Evolutionary conservation across 2,329 filamentous ascomycete genomes (phyloP).

Genomic region (Epichloe aotearoae): DNA sequence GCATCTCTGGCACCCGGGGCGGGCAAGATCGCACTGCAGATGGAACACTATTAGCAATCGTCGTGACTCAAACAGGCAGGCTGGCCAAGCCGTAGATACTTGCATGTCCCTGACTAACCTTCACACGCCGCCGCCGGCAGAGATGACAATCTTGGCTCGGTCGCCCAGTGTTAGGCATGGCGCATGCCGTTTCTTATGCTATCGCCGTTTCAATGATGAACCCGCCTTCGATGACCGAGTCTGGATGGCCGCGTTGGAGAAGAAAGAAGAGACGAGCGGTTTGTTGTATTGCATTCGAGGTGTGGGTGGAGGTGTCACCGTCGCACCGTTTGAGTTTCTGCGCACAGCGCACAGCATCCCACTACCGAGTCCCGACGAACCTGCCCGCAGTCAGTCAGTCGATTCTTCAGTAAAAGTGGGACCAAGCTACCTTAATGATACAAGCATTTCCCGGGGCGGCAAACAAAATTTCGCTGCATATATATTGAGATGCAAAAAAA

Average conservation of each 20-base stretch:
- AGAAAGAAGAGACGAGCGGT: background rate
- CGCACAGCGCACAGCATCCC: too few species aligned
- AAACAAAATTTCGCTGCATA: too few species aligned
- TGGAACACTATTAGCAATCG: too few species aligned
- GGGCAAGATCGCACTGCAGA: slow-evolving; percentile 25
- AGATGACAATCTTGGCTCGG: slow-evolving; percentile 29
- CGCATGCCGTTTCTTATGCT: background rate
- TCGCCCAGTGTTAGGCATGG: slow-evolving; percentile 28
- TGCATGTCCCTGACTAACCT: slow-evolving; percentile 16
- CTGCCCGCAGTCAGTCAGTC: too few species aligned
- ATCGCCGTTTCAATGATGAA: background rate
- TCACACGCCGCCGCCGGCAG: slow-evolving; percentile 26
- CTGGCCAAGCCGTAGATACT: background rate
- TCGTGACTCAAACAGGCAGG: too few species aligned
- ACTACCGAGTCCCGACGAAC: too few species aligned
- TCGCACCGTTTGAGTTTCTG: too few species aligned
- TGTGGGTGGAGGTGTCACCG: background rate
- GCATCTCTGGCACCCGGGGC: slow-evolving; percentile 26
- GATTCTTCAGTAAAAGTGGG: too few species aligned
- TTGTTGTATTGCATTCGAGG: background rate
- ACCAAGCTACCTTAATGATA: too few species aligned
- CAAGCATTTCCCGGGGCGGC: too few species aligned
- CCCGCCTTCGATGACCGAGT: background rate
- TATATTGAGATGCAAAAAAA: too few species aligned
- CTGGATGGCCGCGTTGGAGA: background rate